Evolutionary conservation across 352 stramenopile species (phyloP).

Genomic region (Phytophthora kernoviae): DNA sequence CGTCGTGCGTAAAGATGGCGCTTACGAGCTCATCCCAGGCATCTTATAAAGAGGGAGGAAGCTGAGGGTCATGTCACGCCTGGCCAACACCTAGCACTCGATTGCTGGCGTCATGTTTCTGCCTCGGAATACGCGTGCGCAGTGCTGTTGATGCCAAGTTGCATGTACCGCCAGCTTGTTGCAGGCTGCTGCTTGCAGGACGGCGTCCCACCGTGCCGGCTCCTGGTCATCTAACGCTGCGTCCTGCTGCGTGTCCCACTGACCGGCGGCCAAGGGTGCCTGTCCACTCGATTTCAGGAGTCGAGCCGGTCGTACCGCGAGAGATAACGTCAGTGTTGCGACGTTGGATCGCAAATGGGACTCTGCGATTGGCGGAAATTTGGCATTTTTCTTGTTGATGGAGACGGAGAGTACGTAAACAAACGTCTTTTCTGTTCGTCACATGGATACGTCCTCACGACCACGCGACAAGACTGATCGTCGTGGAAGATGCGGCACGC

Average conservation of each 20-base stretch:
- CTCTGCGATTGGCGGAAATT: not conserved
- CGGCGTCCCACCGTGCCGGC: not conserved
- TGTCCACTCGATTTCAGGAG: too few species aligned
- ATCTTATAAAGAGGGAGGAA: too few species aligned
- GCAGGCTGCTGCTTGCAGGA: not conserved
- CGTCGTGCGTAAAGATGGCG: not conserved
- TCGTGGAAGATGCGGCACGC: not conserved
- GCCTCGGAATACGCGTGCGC: not conserved
- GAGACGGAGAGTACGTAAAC: not conserved
- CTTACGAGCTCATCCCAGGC: too few species aligned
- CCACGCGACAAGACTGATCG: not conserved
- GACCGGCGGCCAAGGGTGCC: too few species aligned
- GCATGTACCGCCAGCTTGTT: too few species aligned
- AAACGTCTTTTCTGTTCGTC: not conserved
- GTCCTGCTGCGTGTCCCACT: not conserved
- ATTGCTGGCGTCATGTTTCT: not conserved
- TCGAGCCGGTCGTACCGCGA: not conserved
- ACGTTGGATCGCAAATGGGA: not conserved
- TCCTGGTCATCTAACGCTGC: not conserved
- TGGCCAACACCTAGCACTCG: not conserved
- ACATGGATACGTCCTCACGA: not conserved
- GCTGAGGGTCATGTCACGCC: too few species aligned
- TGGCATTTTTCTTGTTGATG: not conserved
- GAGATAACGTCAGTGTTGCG: not conserved
- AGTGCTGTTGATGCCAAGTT: not conserved